phyloP scores from a whole-genome alignment of 2,329 filamentous ascomycete species.

The Talaromyces sp. region DNA sequence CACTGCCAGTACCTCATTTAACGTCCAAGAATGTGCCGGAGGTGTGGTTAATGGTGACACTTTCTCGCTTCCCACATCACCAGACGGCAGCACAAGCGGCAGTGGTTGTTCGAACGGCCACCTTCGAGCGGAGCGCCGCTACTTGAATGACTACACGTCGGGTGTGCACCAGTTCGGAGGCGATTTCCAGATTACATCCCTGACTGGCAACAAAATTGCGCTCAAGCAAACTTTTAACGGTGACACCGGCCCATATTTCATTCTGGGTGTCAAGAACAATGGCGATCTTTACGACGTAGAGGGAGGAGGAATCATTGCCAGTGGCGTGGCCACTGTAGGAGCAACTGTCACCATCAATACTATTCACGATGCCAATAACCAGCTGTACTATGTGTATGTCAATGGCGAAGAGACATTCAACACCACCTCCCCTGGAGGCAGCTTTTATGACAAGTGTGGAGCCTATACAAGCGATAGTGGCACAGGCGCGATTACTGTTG shows the following conservation, averaged over 20 bases:
- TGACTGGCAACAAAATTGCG: neutral
- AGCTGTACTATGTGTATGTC: slow-evolving; percentile 11
- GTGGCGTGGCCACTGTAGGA: slow-evolving; percentile 12
- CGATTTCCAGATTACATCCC: slow-evolving; percentile 9
- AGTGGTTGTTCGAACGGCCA: slow-evolving; percentile 15
- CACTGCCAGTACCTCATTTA: neutral
- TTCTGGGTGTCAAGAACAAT: slow-evolving; percentile 12
- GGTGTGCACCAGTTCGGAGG: slow-evolving; percentile 14
- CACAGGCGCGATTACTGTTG: slow-evolving; percentile 11
- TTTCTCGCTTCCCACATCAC: slow-evolving; percentile 8
- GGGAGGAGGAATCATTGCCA: slow-evolving; percentile 10
- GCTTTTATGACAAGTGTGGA: slow-evolving; percentile 14
- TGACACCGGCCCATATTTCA: slow-evolving; percentile 10
- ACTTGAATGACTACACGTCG: slow-evolving; percentile 14
- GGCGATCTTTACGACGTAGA: slow-evolving; percentile 14
- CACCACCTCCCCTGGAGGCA: slow-evolving; percentile 3
- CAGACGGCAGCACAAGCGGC: slow-evolving; percentile 15
- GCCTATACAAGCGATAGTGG: slow-evolving; percentile 14
- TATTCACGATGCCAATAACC: slow-evolving; percentile 12
- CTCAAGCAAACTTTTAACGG: slow-evolving; percentile 17
- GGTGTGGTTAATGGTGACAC: slow-evolving; percentile 6
- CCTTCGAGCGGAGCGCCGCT: slow-evolving; percentile 13
- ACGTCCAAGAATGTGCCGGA: slow-evolving; percentile 10
- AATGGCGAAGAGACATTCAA: slow-evolving; percentile 9
- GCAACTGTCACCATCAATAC: slow-evolving; percentile 13